These are phyloP conservation scores for Ilyonectria robusta DNA, from an alignment of 2,329 filamentous ascomycete genomes.

Conservation along the genomic window DNA sequence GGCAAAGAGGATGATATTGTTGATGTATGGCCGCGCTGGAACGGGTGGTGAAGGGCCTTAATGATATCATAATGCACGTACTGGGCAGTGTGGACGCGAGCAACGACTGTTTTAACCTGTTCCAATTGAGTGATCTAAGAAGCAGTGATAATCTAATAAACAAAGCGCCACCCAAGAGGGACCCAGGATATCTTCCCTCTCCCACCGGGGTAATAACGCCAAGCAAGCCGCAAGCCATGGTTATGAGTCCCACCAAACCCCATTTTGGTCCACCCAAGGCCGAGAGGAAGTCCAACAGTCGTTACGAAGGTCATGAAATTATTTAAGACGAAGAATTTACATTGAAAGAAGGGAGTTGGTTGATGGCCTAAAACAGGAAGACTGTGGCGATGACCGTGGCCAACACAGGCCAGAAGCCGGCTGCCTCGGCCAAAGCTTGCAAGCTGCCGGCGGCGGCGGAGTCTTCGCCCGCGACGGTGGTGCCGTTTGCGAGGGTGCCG, in stretches of 20 bases:
- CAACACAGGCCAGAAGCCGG: constrained; percentile 66
- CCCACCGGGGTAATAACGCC: constrained; percentile 12
- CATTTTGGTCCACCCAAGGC: neutral
- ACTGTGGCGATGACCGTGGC: constrained; percentile 61
- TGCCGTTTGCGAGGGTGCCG: constrained; percentile 83
- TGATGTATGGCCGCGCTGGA: constrained; percentile 82
- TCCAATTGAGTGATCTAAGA: neutral
- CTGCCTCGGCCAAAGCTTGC: constrained; percentile 52
- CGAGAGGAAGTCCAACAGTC: neutral
- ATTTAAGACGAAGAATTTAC: constrained; percentile 18
- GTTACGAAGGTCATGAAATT: constrained; percentile 10
- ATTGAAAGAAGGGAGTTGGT: neutral
- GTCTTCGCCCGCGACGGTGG: constrained; percentile 62
- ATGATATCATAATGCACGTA: neutral
- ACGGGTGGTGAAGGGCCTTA: constrained; percentile 70
- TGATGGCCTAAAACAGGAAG: constrained; percentile 55
- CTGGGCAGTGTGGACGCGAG: no score
- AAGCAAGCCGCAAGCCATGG: constrained; percentile 1
- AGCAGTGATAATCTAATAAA: constrained; percentile 5
- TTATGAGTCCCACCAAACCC: neutral
- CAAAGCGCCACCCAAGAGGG: neutral
- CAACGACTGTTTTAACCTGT: neutral
- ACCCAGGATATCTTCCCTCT: constrained; percentile 12
- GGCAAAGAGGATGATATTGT: constrained; percentile 71
- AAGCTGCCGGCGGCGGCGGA: constrained; percentile 47